A percentile compares a stretch with the other conserved stretches of the same genome.
phyloP scores from a whole-genome alignment of 31 red algal species.

The Bonnemaisonia californica region DNA sequence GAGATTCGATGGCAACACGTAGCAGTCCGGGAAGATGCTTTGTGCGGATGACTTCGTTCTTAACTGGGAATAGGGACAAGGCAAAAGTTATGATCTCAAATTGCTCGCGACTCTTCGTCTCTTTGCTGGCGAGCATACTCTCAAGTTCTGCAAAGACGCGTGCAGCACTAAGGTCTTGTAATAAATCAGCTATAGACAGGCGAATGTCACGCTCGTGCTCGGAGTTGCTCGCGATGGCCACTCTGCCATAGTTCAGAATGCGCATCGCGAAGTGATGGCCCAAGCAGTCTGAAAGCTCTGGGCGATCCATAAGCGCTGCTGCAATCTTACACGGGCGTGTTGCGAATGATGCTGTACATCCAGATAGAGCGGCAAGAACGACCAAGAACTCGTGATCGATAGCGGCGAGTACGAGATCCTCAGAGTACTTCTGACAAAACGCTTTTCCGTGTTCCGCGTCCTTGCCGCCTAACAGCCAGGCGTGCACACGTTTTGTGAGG shows the following conservation, averaged over 20 bases:
- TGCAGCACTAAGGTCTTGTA: conserved; percentile 67
- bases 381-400: conserved; percentile 46
- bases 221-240: conserved; percentile 14
- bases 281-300: conserved; percentile 55
- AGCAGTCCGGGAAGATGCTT: conserved; percentile 65
- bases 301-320: conserved; percentile 62
- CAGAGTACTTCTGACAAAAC: conserved; percentile 60
- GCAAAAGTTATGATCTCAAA: conserved; percentile 75
- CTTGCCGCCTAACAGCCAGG: conserved; percentile 69
- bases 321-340: conserved; percentile 67
- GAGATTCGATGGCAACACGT: conserved; percentile 53
- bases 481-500: conserved; percentile 78
- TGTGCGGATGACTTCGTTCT: conserved; percentile 43
- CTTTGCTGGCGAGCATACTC: conserved; percentile 45
- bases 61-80: conserved; percentile 57
- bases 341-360: conserved; percentile 13
- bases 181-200: conserved; percentile 44
- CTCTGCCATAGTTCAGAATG: conserved; percentile 60
- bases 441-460: conserved; percentile 30
- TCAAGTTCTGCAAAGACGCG: conserved; percentile 69
- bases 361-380: conserved; percentile 11
- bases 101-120: conserved; percentile 37
- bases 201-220: conserved; percentile 60
- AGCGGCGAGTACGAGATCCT: conserved; percentile 48
- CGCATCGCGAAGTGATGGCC: conserved; percentile 71